Base-by-base conservation (phyloP, 108 stramenopile species). In the Skeletonema potamos region DNA sequence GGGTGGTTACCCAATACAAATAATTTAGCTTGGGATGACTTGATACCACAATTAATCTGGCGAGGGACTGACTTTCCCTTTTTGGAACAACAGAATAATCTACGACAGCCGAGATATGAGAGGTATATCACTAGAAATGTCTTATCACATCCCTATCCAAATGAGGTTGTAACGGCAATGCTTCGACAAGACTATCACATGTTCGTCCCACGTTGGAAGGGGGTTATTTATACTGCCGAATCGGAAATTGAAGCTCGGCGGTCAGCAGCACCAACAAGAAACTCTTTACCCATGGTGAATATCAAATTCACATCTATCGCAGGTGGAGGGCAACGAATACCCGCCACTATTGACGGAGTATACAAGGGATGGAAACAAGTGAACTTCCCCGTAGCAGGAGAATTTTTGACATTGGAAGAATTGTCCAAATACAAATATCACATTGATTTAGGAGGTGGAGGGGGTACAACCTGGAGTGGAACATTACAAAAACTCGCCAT, bases 401-500 rank as follows among this genome's bases (percentile, higher is more conserved):
- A 68, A 1, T 8, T 7, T 20, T 58, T 68, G 29, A 33, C 56
- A 1, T 4, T 57, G 2, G 12, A 32, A 27, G n/a, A 29, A 37
- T 54, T 33, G 15, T 11, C 72, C 20, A 55, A 20, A 7, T 78
- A 78, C 39, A 55, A 54, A 24, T 78, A 78, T 46, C 71, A 72
- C 12, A 65, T 78, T 6, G 77, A 78, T 44, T 28, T 78, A 0
- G 77, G 77, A 6, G 77, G 77, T 30, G 77, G 71, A 11, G 77
- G 77, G 0, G 74, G 74, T 13, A 74, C 74, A 32, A 67, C 67
- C 6, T 74, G 65, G 58, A 69, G 57, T 1, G 74, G 67, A 9
- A 74, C 74, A 5, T 36, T 74, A 5, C 30, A 68, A 60, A 74
- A 74, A 28, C 55, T 74, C 0, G 66, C 33, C 24, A 20, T 74